These are phyloP conservation scores for Asparagopsis taxiformis DNA, from an alignment of 31 red algal species.

Conservation along the genomic window DNA sequence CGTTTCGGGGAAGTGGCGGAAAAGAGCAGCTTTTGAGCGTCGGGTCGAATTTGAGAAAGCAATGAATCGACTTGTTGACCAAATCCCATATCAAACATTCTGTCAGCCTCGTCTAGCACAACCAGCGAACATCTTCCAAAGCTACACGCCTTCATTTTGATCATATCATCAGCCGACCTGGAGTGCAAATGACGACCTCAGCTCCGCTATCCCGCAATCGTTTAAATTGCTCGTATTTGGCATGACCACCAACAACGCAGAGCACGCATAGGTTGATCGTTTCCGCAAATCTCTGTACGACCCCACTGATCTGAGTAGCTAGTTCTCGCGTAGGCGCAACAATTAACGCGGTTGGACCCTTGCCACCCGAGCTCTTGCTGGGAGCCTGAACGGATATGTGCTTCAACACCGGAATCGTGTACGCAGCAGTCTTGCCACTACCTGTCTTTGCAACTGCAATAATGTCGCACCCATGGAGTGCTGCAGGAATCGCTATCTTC, in stretches of 20 bases:
- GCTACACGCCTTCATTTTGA: conserved; percentile 16
- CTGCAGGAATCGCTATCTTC: conserved; percentile 44
- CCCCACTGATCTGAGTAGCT: conserved; percentile 42
- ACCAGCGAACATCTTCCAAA: conserved; percentile 16
- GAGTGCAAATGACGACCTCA: conserved; percentile 63
- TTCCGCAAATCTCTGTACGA: conserved; percentile 26
- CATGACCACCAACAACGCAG: conserved; percentile 55
- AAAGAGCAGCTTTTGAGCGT: conserved; percentile 67
- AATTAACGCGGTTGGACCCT: conserved; percentile 61
- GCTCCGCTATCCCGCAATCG: conserved; percentile 37
- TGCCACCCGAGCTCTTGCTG: conserved; percentile 10
- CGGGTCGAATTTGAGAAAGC: not conserved
- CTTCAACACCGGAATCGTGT: conserved; percentile 63
- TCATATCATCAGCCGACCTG: conserved; percentile 62
- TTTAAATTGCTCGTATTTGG: conserved; percentile 27
- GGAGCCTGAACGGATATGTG: conserved; percentile 31
- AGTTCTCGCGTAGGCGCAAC: conserved; percentile 78
- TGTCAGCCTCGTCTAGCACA: conserved; percentile 73
- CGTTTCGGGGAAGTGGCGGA: conserved; percentile 49
- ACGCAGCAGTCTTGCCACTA: conserved; percentile 82
- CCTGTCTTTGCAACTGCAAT: conserved; percentile 84
- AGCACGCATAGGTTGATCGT: conserved; percentile 9
- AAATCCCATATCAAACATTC: conserved; percentile 77
- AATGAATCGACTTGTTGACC: conserved; percentile 41
- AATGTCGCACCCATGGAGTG: conserved; percentile 43